Evolutionary conservation across 2,329 filamentous ascomycete genomes (phyloP).

Genomic region (Dothidotthia symphoricarpi): DNA sequence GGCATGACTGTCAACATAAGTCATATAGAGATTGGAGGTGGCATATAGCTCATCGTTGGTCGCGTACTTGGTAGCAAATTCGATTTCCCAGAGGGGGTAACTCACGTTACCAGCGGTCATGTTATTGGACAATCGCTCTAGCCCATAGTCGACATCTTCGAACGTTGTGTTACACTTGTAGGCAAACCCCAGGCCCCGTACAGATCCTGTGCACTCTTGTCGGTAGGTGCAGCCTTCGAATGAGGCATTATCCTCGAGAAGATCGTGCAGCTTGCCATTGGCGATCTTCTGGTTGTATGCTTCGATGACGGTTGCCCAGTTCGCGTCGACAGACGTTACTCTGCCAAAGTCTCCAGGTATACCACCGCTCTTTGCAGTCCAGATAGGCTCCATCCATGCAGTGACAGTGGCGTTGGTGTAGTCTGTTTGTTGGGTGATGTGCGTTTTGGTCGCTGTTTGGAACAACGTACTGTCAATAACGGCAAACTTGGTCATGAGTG

Average conservation of each 20-base stretch:
- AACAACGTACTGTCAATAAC: conserved; percentile 26
- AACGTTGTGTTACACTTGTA: conserved; percentile 16
- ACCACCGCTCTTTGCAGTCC: conserved; percentile 17
- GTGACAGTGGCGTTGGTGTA: conserved; percentile 22
- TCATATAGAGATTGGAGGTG: conserved; percentile 19
- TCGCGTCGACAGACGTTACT: conserved; percentile 19
- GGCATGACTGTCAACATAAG: conserved; percentile 17
- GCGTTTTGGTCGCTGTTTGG: conserved; percentile 22
- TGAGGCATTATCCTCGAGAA: conserved; percentile 9
- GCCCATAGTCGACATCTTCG: conserved; percentile 19
- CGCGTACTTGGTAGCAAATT: conserved; percentile 13
- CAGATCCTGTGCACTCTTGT: conserved; percentile 19
- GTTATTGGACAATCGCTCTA: conserved; percentile 5
- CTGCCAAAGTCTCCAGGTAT: conserved; percentile 17
- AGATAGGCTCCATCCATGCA: conserved; percentile 19
- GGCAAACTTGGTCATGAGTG: conserved; percentile 28
- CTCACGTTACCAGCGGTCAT: conserved; percentile 1
- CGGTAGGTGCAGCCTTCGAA: conserved; percentile 22
- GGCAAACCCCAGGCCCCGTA: conserved; percentile 18
- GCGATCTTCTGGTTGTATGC: conserved; percentile 25
- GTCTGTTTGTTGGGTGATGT: conserved; percentile 16
- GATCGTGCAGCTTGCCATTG: conserved; percentile 24
- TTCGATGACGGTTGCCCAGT: conserved; percentile 19
- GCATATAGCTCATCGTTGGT: conserved; percentile 12
- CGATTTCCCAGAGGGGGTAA: conserved; percentile 21